Base-by-base conservation (phyloP, 2,329 filamentous ascomycete species). In the Pseudocercospora crystallina region DNA sequence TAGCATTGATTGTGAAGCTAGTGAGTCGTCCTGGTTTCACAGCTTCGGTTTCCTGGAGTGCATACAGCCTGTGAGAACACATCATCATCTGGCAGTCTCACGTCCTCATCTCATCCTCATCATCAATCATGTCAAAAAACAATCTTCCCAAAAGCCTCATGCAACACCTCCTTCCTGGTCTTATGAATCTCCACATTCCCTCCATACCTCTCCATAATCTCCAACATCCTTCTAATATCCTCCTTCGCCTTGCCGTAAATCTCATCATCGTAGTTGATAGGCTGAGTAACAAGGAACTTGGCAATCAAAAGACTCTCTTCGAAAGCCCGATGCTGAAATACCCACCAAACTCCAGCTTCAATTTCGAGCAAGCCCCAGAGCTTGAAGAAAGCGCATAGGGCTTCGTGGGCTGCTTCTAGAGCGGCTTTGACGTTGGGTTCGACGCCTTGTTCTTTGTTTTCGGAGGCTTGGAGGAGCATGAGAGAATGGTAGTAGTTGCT, bases 401-500 rank as follows among this genome's bases (percentile, higher is more conserved):
- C 87, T 64, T 87, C 85, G 61, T 89, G 84, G 0, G 87, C 87
- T 0, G 87, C 86, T 67, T 90, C 86, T 10, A 91, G 72, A 2
- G 86, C 86, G 4, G 81, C 85, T 13, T 83, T 76, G 13, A 87
- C 76, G 64, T 91, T 87, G 44, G 71, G 69, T 2, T 62, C 58
- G 1, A 77, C 73, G 5, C 71, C 73, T 3, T 80, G 62, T 2
- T 82, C 80, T 0, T 77, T 69, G 56, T 85, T 84, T 63, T 87
- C 85, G 11, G 84, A 85, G 0, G 85, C 84, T 61, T 90, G 85
- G 14, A 91, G 80, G 8, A 90, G 74, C 86, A 90, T 90, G 17
- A 91, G 76, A 66, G 88, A 90, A 66, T 92, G 88, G 69, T 85
- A 89, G 71, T 89, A 91, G 64, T 90, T 91, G 67, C 83, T 87